Conservation (phyloP, 2,329 filamentous ascomycete genomes). For the Fusarium tupiense region DNA sequence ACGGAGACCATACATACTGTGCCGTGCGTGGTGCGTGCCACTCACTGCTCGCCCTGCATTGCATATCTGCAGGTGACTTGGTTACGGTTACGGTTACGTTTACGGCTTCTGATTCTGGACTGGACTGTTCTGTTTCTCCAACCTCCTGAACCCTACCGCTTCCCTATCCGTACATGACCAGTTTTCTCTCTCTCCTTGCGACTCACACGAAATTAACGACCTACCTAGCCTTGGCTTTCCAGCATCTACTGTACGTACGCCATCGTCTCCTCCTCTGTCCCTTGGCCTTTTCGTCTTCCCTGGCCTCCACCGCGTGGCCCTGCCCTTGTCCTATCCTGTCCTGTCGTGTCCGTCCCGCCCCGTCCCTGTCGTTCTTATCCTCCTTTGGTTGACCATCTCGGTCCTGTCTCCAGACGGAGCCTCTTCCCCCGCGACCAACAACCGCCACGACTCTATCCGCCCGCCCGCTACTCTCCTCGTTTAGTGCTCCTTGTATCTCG, state of each 20-base stretch:
- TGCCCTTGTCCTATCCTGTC: constrained; percentile 18
- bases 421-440: constrained; percentile 40
- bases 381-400: constrained; percentile 40
- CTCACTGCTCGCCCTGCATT: background rate
- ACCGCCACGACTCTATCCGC: constrained; percentile 35
- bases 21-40: background rate
- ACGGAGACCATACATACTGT: background rate
- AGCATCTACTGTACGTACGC: constrained; percentile 19
- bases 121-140: background rate
- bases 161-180: constrained; percentile 1
- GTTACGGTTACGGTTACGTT: background rate
- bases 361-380: constrained; percentile 38
- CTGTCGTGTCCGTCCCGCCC: constrained; percentile 27
- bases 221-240: background rate
- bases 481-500: background rate
- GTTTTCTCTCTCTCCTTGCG: constrained; percentile 5
- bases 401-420: constrained; percentile 43
- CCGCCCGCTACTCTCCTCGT: constrained; percentile 5
- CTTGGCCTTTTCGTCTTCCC: constrained; percentile 10
- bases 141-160: constrained; percentile 1
- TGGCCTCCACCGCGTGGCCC: constrained; percentile 32
- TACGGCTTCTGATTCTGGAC: background rate
- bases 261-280: background rate
- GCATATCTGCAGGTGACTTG: background rate
- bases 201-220: constrained; percentile 18